Conservation (phyloP, 495 filamentous ascomycete genomes). For the Immersiella caudata region DNA sequence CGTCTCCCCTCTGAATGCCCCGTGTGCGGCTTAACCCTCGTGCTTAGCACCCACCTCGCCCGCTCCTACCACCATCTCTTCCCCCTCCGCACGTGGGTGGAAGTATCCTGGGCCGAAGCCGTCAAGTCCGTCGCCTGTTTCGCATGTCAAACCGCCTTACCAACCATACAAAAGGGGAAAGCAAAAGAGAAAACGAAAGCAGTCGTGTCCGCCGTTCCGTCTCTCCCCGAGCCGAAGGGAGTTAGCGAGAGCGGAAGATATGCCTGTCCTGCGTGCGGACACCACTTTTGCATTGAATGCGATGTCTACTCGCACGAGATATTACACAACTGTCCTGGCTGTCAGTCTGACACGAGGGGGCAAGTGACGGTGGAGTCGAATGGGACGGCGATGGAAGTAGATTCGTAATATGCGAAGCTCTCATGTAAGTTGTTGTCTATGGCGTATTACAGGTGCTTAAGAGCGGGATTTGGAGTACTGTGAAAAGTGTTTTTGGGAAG, state of each 20-base stretch:
- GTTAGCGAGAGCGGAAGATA: constrained; percentile 88
- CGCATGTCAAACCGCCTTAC: constrained; percentile 57
- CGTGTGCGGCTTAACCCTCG: constrained; percentile 86
- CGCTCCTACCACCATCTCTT: constrained; percentile 96
- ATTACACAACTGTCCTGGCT: constrained; percentile 93
- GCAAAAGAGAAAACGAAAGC: constrained; percentile 26
- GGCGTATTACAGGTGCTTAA: background rate
- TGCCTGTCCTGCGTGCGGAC: constrained; percentile 77
- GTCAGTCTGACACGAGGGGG: constrained; percentile 63
- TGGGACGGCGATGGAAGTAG: constrained; percentile 44
- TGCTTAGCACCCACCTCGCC: constrained; percentile 93
- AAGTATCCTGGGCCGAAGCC: constrained; percentile 81
- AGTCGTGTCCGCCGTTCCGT: background rate
- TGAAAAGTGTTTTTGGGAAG: too few relatives aligned
- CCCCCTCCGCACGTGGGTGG: constrained; percentile 85
- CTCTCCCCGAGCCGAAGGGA: constrained; percentile 48
- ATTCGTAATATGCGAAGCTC: constrained; percentile 28
- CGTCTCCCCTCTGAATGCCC: constrained; percentile 89
- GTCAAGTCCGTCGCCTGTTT: constrained; percentile 53
- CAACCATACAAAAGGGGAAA: constrained; percentile 33
- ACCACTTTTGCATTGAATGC: constrained; percentile 97
- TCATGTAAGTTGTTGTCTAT: background rate
- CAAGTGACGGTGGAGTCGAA: constrained; percentile 15
- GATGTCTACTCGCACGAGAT: constrained; percentile 93
- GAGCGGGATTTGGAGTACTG: too few relatives aligned